Percentiles rank a stretch among this genome's conserved stretches.
Conservation (phyloP, 2,329 filamentous ascomycete genomes). For the Beauveria medogensis region DNA sequence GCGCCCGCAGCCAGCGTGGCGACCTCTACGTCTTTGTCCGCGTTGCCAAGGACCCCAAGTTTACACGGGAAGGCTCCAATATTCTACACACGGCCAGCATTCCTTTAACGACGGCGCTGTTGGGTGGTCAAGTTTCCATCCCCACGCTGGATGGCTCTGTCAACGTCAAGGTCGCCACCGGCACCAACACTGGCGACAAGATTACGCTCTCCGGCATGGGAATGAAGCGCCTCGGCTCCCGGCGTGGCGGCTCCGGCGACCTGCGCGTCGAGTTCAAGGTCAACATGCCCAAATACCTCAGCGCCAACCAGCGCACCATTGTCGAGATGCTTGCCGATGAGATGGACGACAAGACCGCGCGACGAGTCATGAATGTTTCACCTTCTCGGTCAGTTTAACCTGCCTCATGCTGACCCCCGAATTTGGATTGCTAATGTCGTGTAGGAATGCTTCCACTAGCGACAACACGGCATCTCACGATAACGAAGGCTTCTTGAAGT, state of each 20-base stretch:
- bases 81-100: slow-evolving; percentile 88
- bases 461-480: slow-evolving; percentile 48
- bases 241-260: slow-evolving; percentile 66
- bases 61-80: slow-evolving; percentile 79
- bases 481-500: slow-evolving; percentile 86
- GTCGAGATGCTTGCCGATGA: slow-evolving; percentile 95
- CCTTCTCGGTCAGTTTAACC: slow-evolving; percentile 12
- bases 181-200: slow-evolving; percentile 86
- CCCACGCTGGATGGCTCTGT: slow-evolving; percentile 88
- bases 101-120: slow-evolving; percentile 82
- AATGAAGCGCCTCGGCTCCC: slow-evolving; percentile 74
- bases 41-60: slow-evolving; percentile 83
- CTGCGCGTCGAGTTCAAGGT: slow-evolving; percentile 92
- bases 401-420: not conserved
- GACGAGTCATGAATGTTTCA: slow-evolving; percentile 78
- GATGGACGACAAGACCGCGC: slow-evolving; percentile 86
- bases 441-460: slow-evolving; percentile 13
- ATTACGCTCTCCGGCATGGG: slow-evolving; percentile 85
- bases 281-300: slow-evolving; percentile 89
- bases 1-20: slow-evolving; percentile 61
- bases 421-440: not conserved
- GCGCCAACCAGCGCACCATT: slow-evolving; percentile 82
- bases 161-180: slow-evolving; percentile 83
- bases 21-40: slow-evolving; percentile 88
- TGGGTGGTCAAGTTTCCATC: slow-evolving; percentile 83